phyloP scores from a whole-genome alignment of 768 basidiomycete species.

The Suillus sp. region DNA sequence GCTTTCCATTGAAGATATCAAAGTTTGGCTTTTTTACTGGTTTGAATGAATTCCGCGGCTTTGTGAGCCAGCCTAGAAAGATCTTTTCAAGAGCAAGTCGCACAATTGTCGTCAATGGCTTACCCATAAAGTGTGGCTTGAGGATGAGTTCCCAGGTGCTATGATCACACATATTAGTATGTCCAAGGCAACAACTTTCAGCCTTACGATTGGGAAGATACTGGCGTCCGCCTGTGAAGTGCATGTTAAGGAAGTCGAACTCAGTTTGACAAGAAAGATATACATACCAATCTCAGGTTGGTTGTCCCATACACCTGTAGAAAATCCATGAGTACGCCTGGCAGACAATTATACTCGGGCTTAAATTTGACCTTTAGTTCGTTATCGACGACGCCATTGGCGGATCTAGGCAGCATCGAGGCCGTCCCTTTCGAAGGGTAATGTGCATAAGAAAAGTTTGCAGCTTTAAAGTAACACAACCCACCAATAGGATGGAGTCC shows the following conservation, averaged over 20 bases:
- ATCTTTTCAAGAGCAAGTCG: not conserved
- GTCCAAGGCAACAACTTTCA: not conserved
- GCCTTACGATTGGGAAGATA: conserved; percentile 20
- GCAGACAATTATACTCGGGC: not conserved
- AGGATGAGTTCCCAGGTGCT: conserved; percentile 23
- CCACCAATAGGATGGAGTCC: conserved; percentile 18
- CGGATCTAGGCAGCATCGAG: conserved; percentile 22
- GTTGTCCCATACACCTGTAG: conserved; percentile 20
- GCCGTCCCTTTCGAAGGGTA: conserved; percentile 16
- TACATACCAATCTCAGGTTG: conserved; percentile 19
- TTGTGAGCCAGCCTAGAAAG: conserved; percentile 14
- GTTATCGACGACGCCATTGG: conserved; percentile 19
- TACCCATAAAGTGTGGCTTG: conserved; percentile 24
- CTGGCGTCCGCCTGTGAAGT: conserved; percentile 21
- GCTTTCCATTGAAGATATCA: not conserved
- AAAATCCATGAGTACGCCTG: not conserved
- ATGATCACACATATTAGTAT: not conserved
- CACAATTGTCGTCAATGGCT: not conserved
- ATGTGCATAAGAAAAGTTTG: not conserved
- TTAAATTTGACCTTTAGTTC: conserved; percentile 16
- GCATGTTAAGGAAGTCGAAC: not conserved
- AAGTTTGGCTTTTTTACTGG: not conserved
- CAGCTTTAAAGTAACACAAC: not conserved
- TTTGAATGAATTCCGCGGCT: conserved; percentile 15
- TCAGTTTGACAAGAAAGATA: not conserved